Evolutionary conservation across 148 eudicot species (phyloP), one percentile per base, ranked within the genome.

Genomic region (Agrostemma githago): DNA sequence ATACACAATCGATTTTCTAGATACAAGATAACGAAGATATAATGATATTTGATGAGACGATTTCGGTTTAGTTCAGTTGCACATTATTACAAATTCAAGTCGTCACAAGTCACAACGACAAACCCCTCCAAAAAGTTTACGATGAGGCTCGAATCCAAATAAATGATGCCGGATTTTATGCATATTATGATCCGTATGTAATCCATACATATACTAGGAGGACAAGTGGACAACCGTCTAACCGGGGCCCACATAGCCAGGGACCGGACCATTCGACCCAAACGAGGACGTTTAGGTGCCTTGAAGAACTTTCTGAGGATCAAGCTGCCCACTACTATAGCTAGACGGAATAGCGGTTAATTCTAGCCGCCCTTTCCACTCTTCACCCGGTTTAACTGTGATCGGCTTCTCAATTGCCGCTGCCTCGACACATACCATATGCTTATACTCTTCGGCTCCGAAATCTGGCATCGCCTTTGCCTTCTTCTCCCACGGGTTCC

Each of bases 401-500:
- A 93, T 93, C 3, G 96, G 83, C 61, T 89, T 93, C 75, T 90
- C 98, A 40, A 93, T 80, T 37, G 94, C 90, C 81, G 96, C 98
- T 68, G 98, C 84, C 79, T 93, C 98, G 75, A 93, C 93, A 70
- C 96, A 90, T 67, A 93, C 41, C 98, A 93, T 93, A 69, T 93
- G 88, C 80, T 88, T 89, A 83, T 89, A 93, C 58, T 93, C 96
- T 8, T 90, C 96, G 65, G 88, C 96, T 62, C 98, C 98, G 64
- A 93, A 86, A 85, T 93, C 98, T 74, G 83, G 81, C 83, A 93
- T 82, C 43, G 92, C 85, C 80, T 93, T 93, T 16, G 98, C 93
- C 86, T 85, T 90, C 86, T 88, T 89, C 81, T 93, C 96, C 98
- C 96, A 90, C 10, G 98, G 98, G 80, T 93, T 93, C 98, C 98